These are phyloP conservation scores for Aureobasidium leucospermi DNA, from an alignment of 2,329 filamentous ascomycete species.

Conservation along the genomic window DNA sequence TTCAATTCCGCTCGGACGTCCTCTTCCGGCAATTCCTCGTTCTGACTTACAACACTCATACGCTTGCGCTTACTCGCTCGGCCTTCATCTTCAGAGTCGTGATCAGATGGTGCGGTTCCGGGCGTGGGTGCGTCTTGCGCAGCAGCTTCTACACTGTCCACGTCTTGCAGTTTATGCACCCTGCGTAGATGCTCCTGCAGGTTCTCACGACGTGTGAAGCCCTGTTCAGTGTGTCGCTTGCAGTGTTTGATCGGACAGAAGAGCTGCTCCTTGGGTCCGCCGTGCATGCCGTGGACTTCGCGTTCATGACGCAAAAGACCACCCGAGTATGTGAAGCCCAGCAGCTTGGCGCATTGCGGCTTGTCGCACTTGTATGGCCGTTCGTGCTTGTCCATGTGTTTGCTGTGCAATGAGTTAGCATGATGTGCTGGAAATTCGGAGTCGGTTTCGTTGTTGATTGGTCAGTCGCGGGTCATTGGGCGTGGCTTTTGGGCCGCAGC, in stretches of 20 bases:
- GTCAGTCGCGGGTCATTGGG: background rate
- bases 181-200: conserved; percentile 86
- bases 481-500: background rate
- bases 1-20: conserved; percentile 33
- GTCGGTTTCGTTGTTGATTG: background rate
- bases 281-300: conserved; percentile 86
- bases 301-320: conserved; percentile 84
- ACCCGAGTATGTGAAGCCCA: conserved; percentile 91
- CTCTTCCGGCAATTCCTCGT: conserved; percentile 18
- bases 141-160: conserved; percentile 1
- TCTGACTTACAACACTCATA: background rate
- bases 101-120: conserved; percentile 16
- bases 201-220: conserved; percentile 90
- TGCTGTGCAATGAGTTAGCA: conserved; percentile 47
- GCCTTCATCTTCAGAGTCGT: conserved; percentile 11
- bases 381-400: conserved; percentile 98
- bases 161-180: conserved; percentile 52
- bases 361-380: conserved; percentile 81
- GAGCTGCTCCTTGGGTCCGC: conserved; percentile 77
- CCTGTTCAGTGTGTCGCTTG: conserved; percentile 72
- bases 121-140: conserved; percentile 17
- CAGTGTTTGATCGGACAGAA: conserved; percentile 74
- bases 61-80: conserved; percentile 7
- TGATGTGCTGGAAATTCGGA: background rate
- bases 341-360: conserved; percentile 80